Evolutionary conservation across 2,329 filamentous ascomycete genomes (phyloP), one percentile per base, ranked within the genome.

Genomic region (Sclerotinia nivalis): DNA sequence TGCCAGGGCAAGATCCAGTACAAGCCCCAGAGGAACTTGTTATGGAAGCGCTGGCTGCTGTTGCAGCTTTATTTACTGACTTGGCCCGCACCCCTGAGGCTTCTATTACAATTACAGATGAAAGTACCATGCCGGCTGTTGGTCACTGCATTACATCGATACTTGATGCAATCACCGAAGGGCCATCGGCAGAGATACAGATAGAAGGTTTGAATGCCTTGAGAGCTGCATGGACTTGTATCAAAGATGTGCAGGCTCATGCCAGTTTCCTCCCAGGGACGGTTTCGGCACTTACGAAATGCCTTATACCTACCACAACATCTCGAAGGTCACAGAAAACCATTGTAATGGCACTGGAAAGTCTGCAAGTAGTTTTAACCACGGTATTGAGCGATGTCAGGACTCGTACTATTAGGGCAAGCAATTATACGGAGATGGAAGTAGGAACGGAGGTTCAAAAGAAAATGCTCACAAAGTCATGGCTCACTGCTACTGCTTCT

Each of bases 191-290:
- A 50, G 83, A 86, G n/a, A 86, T 95, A 28, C 93, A 95, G 76
- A 78, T 90, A 7, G 87, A 91, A 73, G 91, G 93, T 8, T 82
- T 93, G 4, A 80, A 83, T 18, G 88, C 91, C 9, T 78, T 97
- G 2, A 81, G 86, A 65, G 82, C 86, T 0, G 81, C 96, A 10
- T 87, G 89, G 73, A 76, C 79, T 9, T 87, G 88, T 31, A 84
- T 97, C 56, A 88, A 86, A 66, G 91, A 96, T 75, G 86, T 86
- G 60, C 86, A 91, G n/a, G 88, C 92, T 2, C 83, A 97, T 69
- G 92, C 93, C 13, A 94, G 88, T 72, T 96, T 99, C 76, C 84
- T 98, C 55, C 96, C 96, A 0, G 93, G 94, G 13, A 93, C 93
- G 0, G 87, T 97, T 0, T 98, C 96, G 4, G 88, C 89, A 1